A percentile compares a stretch with the other conserved stretches of the same genome.
Evolutionary conservation across 139 green algal species (phyloP).

Genomic region (Nannochloris sp.): DNA sequence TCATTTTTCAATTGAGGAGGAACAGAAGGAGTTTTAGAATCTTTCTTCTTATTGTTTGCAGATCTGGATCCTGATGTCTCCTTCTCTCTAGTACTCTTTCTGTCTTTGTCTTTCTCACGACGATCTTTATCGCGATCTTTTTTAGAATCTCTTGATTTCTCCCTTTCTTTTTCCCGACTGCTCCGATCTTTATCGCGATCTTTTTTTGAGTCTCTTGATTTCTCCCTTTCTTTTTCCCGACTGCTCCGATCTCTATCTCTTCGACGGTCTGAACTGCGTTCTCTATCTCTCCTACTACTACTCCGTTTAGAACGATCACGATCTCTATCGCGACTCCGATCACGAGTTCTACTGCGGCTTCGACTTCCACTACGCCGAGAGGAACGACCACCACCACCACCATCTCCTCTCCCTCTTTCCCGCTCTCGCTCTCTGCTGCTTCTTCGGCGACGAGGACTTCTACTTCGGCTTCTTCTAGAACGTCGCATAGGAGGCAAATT

Average conservation of each 20-base stretch:
- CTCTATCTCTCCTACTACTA: no score
- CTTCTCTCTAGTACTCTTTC: background rate
- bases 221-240: background rate
- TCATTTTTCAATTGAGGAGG: no score
- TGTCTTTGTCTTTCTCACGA: background rate
- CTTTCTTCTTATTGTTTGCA: no score
- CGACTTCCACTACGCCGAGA: no score
- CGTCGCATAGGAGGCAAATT: background rate
- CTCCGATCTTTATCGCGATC: background rate
- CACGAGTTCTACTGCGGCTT: no score
- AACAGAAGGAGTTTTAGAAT: no score
- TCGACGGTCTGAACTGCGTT: background rate
- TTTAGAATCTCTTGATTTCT: background rate
- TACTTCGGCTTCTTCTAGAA: background rate
- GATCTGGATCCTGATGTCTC: no score
- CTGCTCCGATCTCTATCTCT: background rate
- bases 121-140: background rate
- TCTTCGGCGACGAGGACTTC: background rate
- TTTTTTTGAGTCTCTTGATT: background rate
- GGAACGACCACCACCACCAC: no score
- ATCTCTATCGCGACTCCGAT: no score
- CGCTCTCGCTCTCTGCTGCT: background rate
- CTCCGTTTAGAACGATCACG: no score
- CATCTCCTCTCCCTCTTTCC: background rate
- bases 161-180: background rate